phyloP scores from a whole-genome alignment of 108 stramenopile genomes.

The Nannochloropsis gaditana region DNA sequence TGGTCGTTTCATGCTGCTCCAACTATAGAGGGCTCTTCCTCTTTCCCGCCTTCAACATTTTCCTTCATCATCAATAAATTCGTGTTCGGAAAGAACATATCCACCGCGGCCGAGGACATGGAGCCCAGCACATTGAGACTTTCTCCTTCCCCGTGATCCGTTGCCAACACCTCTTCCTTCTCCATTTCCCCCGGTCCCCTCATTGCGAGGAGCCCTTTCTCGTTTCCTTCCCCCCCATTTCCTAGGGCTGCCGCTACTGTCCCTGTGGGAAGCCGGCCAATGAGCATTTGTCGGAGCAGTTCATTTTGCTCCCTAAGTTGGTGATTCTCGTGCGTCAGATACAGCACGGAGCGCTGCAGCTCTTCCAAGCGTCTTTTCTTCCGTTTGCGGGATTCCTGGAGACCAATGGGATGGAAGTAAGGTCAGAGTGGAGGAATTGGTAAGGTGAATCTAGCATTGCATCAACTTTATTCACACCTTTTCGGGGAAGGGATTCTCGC shows the following conservation, averaged over 20 bases:
- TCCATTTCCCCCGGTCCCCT: not conserved
- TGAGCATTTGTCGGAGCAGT: constrained; percentile 38
- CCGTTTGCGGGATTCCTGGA: constrained; percentile 35
- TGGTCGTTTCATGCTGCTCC: not conserved
- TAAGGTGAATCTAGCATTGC: not conserved
- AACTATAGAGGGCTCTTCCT: not conserved
- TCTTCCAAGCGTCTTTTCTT: constrained; percentile 46
- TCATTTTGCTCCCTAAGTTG: constrained; percentile 43
- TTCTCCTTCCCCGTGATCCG: not conserved
- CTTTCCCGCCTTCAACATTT: not conserved
- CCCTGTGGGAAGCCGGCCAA: not conserved
- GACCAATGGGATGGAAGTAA: not conserved
- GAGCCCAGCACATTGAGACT: not conserved
- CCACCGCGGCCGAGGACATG: not conserved
- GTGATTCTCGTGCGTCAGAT: constrained; percentile 41
- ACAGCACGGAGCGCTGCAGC: constrained; percentile 38
- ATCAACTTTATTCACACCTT: not conserved
- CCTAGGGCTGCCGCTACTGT: not conserved
- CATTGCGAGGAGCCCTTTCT: not conserved
- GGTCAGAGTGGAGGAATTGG: not conserved
- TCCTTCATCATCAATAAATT: not conserved
- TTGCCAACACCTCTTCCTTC: not conserved
- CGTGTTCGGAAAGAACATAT: constrained; percentile 11
- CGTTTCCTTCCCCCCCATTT: not conserved
- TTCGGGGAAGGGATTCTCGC: no score